Base-by-base conservation (phyloP, 2,329 filamentous ascomycete genomes). In the Aspergillus pseudotamarii region DNA sequence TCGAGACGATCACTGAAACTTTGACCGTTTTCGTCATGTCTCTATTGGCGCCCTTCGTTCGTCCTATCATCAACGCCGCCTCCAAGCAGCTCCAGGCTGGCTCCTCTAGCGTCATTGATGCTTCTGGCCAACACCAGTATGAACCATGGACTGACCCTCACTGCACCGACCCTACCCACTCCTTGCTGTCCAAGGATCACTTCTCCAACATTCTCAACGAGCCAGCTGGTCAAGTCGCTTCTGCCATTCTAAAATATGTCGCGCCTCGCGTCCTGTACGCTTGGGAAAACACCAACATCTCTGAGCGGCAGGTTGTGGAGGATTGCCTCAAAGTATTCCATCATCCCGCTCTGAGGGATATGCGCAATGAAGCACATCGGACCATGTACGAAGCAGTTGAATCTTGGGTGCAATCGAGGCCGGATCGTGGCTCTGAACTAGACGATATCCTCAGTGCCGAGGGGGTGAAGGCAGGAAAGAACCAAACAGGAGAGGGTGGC, bases 1-100 rank as follows among this genome's bases (percentile, higher is more conserved):
- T 98, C 26, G 94, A 98, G 67, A 94, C 93, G 71, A 96, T 99
- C 71, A 92, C 91, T 61, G 95, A 99, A 80, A 94, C 91, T 1
- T 83, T 99, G 46, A 97, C 94, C 0, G 85, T 97, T 8, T 98
- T 98, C 75, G 88, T 99, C 57, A 86, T 99, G 65, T 94, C 93
- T 6, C 86, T 99, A 1, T 85, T 99, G 21, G 92, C 95, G 0
- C 95, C 95, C 0, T 98, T 96, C 77, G 86, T 99, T 65, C 88
- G 93, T 61, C 95, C 95, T 12, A 90, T 99, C 74, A 97, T 99
- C 77, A 91, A 90, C 58, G 88, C 91, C 59, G 93, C 94, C 6
- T 94, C 93, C 26, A 89, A 94, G 73, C 87, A 88, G 38, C 84
- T 99, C 30, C 96, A 98, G 80, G 86, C 90, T 28, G 94, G 95